Conservation (phyloP, 371 early-diverging fungal genomes). For the Mortierella sp. region DNA sequence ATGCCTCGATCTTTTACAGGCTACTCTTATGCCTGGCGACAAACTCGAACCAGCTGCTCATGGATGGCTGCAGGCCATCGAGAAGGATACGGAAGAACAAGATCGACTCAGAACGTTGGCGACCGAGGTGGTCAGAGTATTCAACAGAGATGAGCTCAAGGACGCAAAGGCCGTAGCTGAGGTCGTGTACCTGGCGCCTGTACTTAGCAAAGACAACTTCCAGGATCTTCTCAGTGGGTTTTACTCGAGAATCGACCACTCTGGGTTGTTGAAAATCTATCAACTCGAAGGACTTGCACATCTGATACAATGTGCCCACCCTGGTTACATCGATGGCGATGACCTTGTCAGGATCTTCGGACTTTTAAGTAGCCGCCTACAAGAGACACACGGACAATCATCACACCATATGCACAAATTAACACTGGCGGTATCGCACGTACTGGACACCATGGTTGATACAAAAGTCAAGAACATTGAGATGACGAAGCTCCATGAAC, state of each 20-base stretch:
- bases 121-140: not conserved
- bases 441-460: no score
- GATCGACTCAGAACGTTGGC: not conserved
- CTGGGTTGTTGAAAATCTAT: not conserved
- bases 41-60: not conserved
- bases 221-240: not conserved
- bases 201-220: not conserved
- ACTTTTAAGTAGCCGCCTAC: no score
- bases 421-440: no score
- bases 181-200: not conserved
- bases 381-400: no score
- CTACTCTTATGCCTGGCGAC: not conserved
- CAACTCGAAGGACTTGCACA: no score
- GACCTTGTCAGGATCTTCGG: no score
- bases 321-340: no score
- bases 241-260: not conserved
- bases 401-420: no score
- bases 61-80: not conserved
- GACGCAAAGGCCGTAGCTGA: not conserved
- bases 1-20: not conserved
- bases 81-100: not conserved
- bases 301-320: no score
- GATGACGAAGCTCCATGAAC: no score
- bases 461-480: no score
- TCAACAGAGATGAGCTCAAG: not conserved